Conservation (phyloP, 2,329 filamentous ascomycete genomes). For the Amauroascus verrucosus region DNA sequence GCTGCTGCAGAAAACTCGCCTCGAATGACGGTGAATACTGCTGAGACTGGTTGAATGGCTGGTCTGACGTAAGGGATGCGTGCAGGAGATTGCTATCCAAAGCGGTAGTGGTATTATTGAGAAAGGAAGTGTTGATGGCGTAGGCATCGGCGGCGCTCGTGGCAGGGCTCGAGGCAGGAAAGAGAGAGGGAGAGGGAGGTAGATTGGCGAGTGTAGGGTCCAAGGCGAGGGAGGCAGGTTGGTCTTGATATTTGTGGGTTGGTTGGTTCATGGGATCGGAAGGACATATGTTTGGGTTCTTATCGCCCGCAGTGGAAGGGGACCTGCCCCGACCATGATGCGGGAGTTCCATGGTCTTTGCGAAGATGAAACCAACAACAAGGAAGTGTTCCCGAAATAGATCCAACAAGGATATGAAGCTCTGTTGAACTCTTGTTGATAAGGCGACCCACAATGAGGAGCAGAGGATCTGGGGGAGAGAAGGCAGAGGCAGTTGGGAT, state of each 20-base stretch:
- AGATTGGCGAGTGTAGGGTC: slow-evolving; percentile 28
- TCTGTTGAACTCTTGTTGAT: background rate
- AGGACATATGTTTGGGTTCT: slow-evolving; percentile 26
- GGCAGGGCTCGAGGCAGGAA: slow-evolving; percentile 20
- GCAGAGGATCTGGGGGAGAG: background rate
- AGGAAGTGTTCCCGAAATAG: slow-evolving; percentile 9
- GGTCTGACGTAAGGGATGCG: slow-evolving; percentile 24
- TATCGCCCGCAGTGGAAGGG: slow-evolving; percentile 26
- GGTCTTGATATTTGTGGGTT: slow-evolving; percentile 29
- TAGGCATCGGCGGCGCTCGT: slow-evolving; percentile 28
- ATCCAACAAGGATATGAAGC: background rate
- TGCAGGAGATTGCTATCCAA: slow-evolving; percentile 21
- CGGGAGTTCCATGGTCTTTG: slow-evolving; percentile 15
- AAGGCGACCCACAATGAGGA: background rate
- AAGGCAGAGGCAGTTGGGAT: background rate
- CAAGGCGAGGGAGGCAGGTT: slow-evolving; percentile 25
- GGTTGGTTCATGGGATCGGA: slow-evolving; percentile 14
- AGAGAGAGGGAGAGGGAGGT: slow-evolving; percentile 20
- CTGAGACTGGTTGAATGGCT: slow-evolving; percentile 27
- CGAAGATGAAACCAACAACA: slow-evolving; percentile 3
- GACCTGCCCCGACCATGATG: slow-evolving; percentile 30
- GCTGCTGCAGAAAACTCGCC: slow-evolving; percentile 27
- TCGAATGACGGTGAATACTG: slow-evolving; percentile 32
- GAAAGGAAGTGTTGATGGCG: slow-evolving; percentile 28
- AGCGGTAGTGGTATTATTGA: slow-evolving; percentile 24